Conservation (phyloP, 805 yeast species). For the Suhomyces emberorum region DNA sequence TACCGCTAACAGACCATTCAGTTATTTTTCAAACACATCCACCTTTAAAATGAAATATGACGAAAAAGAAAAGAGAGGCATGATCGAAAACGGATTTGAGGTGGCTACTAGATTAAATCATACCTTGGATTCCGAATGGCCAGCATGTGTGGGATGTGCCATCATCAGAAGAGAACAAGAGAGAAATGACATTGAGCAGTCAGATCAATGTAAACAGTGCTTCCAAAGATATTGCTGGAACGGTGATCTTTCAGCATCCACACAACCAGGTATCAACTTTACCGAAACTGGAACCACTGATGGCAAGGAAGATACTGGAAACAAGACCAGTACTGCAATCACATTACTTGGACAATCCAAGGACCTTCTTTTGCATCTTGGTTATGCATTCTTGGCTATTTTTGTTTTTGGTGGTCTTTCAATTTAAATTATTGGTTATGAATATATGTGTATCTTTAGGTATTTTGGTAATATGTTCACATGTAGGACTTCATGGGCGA, state of each 20-base stretch:
- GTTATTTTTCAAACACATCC: slow-evolving; percentile 25
- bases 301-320: slow-evolving; percentile 20
- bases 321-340: slow-evolving; percentile 17
- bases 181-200: slow-evolving; percentile 17
- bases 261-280: slow-evolving; percentile 30
- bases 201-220: slow-evolving; percentile 24
- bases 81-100: slow-evolving; percentile 29
- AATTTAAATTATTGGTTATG: background rate
- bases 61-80: slow-evolving; percentile 18
- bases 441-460: too few relatives aligned
- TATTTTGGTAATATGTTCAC: too few relatives aligned
- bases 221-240: slow-evolving; percentile 27
- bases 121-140: slow-evolving; percentile 21
- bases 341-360: slow-evolving; percentile 11
- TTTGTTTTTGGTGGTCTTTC: slow-evolving; percentile 3
- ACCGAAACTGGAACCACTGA: slow-evolving; percentile 39
- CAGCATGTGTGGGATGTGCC: slow-evolving; percentile 28
- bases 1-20: slow-evolving; percentile 30
- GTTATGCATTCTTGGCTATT: slow-evolving; percentile 17
- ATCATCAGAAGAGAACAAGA: slow-evolving; percentile 26
- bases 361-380: slow-evolving; percentile 13
- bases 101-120: slow-evolving; percentile 19
- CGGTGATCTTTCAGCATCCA: slow-evolving; percentile 12
- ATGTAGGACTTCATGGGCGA: too few relatives aligned
- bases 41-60: slow-evolving; percentile 26